phyloP scores from a whole-genome alignment of 2,329 filamentous ascomycete species.

The Akanthomyces muscarius region DNA sequence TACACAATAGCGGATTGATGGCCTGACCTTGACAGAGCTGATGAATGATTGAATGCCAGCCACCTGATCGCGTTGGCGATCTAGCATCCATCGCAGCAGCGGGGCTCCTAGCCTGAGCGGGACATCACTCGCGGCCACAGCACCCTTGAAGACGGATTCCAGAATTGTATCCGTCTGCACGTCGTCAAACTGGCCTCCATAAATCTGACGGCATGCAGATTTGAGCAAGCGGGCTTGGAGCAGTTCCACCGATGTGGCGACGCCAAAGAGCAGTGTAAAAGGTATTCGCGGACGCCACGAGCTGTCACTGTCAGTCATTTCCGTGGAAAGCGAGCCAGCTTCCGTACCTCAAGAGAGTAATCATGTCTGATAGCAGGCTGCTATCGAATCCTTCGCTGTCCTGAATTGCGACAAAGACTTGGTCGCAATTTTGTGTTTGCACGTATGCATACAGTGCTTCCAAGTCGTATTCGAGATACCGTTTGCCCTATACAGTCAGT shows the following conservation, averaged over 20 bases:
- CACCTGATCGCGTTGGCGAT: constrained; percentile 72
- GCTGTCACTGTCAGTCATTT: constrained; percentile 32
- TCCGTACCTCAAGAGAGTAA: constrained; percentile 63
- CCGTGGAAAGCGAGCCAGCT: neutral
- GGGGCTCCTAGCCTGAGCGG: constrained; percentile 60
- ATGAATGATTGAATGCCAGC: constrained; percentile 71
- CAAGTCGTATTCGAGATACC: constrained; percentile 74
- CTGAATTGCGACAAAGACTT: constrained; percentile 69
- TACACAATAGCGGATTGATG: neutral
- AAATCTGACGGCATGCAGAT: constrained; percentile 61
- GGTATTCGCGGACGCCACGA: constrained; percentile 72
- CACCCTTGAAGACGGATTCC: constrained; percentile 65
- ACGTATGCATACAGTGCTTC: constrained; percentile 63
- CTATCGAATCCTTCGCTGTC: constrained; percentile 81
- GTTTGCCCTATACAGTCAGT: constrained; percentile 48
- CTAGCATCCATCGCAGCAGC: constrained; percentile 60
- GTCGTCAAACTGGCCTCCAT: constrained; percentile 72
- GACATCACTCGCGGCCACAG: constrained; percentile 55
- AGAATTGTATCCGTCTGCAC: constrained; percentile 68
- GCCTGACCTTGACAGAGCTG: constrained; percentile 59
- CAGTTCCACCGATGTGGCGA: constrained; percentile 77
- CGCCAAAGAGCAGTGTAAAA: constrained; percentile 72
- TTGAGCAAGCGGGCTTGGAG: constrained; percentile 71
- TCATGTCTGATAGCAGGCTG: constrained; percentile 64
- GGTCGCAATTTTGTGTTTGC: constrained; percentile 47